These are phyloP conservation scores for Protomyces pachydermus DNA, from an alignment of 1,139 yeast genomes.

Conservation along the genomic window DNA sequence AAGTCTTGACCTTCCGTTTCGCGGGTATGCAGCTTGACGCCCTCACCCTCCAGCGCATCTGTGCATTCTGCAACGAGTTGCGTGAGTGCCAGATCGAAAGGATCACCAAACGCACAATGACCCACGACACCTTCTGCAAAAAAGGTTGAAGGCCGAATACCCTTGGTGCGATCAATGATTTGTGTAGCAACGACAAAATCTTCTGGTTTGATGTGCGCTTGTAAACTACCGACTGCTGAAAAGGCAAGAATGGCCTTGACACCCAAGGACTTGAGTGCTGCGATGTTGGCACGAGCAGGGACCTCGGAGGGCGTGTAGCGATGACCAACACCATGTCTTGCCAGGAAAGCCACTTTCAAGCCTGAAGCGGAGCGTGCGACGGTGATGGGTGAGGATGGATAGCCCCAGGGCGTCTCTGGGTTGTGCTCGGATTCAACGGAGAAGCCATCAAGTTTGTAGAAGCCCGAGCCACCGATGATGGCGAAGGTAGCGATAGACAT, in stretches of 20 bases:
- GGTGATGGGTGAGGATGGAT: conserved; percentile 89
- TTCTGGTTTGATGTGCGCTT: conserved; percentile 80
- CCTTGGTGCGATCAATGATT: conserved; percentile 93
- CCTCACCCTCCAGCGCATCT: conserved; percentile 54
- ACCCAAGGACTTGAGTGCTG: conserved; percentile 83
- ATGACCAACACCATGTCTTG: conserved; percentile 90
- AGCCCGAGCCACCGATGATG: conserved; percentile 96
- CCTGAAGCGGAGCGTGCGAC: conserved; percentile 70
- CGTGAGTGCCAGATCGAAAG: conserved; percentile 54
- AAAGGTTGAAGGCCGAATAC: conserved; percentile 83
- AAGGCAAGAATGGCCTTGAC: conserved; percentile 87
- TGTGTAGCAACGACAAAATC: conserved; percentile 95
- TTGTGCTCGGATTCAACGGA: conserved; percentile 37
- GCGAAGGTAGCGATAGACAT: conserved; percentile 12
- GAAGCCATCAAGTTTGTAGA: conserved; percentile 75
- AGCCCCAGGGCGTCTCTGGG: conserved; percentile 72
- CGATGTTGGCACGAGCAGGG: conserved; percentile 89
- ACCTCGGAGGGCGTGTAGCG: conserved; percentile 87
- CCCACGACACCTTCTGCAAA: conserved; percentile 92
- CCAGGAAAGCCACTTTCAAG: conserved; percentile 85
- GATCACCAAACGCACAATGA: conserved; percentile 96
- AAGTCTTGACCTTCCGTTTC: conserved; percentile 55
- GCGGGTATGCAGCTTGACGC: conserved; percentile 53
- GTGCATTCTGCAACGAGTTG: conserved; percentile 59
- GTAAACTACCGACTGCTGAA: conserved; percentile 93